Evolutionary conservation across 352 stramenopile species (phyloP), one percentile per base, ranked within the genome.

Genomic region (Globisporangium canariense): DNA sequence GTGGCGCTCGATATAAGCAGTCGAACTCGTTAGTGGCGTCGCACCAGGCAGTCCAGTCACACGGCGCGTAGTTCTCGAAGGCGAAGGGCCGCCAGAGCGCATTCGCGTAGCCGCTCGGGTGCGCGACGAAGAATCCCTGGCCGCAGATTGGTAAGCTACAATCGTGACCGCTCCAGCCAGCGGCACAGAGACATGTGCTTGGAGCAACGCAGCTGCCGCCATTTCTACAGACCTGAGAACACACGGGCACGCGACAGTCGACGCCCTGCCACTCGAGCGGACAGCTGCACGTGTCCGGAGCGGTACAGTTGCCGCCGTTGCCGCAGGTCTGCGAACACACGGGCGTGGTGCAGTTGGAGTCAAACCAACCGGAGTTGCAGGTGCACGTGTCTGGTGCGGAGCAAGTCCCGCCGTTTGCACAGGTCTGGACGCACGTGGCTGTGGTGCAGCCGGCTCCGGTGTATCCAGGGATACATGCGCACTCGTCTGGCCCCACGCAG

Each of bases 241-340:
- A 99, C 10, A 98, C 80, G 2, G 97, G 96, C 20, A 89, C 78
- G 52, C 97, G 86, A 66, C 97, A 99, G 74, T 98, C 96, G 16
- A 49, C 28, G 13, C 96, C 96, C 64, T 80, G 76, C 94, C 94
- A 99, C 28, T 97, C 77, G 7, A 62, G 67, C 0, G 91, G 67
- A 64, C 96, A 99, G 30, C 79, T 87, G 71, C 97, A 99, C 1
- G 73, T 90, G 67, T 97, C 81, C 0, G 95, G 91, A 3, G 79
- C 83, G 8, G 93, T 98, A 69, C 97, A 99, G 63, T 98, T 98
- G 0, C 92, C 96, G 18, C 90, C 89, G 71, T 99, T 99, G 0
- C 95, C 97, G 74, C 97, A 99, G 9, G 97, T 99, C 71, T 98
- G 90, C 7, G 77, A 60, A 62, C 96, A 99, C 22, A 99, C 94